Evolutionary conservation across 495 filamentous ascomycete genomes (phyloP).

Genomic region (Aspergillus campestris): DNA sequence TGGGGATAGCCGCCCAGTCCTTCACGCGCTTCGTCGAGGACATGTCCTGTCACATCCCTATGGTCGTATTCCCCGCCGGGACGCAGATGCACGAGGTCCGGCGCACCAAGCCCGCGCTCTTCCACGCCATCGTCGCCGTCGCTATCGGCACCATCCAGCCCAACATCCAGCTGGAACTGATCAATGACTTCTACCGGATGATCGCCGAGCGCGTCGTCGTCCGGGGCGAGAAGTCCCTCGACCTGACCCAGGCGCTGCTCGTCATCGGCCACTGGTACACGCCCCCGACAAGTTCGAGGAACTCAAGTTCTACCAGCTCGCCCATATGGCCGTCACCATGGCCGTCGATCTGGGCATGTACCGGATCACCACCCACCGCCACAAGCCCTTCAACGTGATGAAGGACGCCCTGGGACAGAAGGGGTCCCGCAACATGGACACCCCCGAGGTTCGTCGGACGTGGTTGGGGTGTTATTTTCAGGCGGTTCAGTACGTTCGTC

Average conservation of each 20-base stretch:
- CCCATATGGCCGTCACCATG: slow-evolving; percentile 77
- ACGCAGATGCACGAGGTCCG: slow-evolving; percentile 62
- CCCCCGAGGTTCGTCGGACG: slow-evolving; percentile 64
- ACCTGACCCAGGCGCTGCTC: slow-evolving; percentile 75
- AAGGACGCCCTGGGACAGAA: slow-evolving; percentile 31
- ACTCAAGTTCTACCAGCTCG: slow-evolving; percentile 83
- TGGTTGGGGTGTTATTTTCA: slow-evolving; percentile 82
- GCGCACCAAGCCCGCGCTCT: slow-evolving; percentile 65
- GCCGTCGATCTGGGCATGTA: slow-evolving; percentile 83
- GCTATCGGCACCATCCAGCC: slow-evolving; percentile 56
- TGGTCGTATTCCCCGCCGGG: slow-evolving; percentile 62
- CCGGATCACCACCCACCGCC: slow-evolving; percentile 22
- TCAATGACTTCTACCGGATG: slow-evolving; percentile 60
- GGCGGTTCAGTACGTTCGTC: slow-evolving; percentile 40
- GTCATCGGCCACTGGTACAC: slow-evolving; percentile 72
- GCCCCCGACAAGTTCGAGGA: slow-evolving; percentile 79
- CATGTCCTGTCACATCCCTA: slow-evolving; percentile 66
- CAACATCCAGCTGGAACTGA: slow-evolving; percentile 49
- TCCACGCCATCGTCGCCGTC: slow-evolving; percentile 67
- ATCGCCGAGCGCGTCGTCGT: slow-evolving; percentile 69
- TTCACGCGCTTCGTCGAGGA: slow-evolving; percentile 62
- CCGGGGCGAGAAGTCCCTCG: slow-evolving; percentile 73
- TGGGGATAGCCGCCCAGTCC: slow-evolving; percentile 51
- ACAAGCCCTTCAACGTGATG: slow-evolving; percentile 20
- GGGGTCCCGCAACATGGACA: slow-evolving; percentile 49